Conservation (phyloP, 163 green algal species). For the Picocystis sp. region DNA sequence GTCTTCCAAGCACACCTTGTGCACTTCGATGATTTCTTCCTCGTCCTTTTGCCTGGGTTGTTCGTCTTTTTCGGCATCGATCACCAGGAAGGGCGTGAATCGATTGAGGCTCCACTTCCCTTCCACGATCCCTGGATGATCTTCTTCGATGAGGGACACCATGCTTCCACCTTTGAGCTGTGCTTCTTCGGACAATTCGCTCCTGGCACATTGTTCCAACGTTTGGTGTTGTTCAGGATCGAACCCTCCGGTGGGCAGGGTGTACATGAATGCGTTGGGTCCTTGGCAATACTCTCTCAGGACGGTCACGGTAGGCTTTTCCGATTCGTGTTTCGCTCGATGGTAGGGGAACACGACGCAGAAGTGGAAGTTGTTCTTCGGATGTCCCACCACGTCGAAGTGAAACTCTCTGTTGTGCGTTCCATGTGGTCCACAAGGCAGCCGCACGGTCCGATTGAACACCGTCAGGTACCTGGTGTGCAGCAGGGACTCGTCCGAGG, state of each 20-base stretch:
- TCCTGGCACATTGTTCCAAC: conserved; percentile 31
- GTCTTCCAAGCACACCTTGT: conserved; percentile 25
- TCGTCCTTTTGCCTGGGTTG: conserved; percentile 28
- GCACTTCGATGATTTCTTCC: conserved; percentile 41
- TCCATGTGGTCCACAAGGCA: too few relatives aligned
- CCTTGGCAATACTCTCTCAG: conserved; percentile 46
- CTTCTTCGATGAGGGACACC: conserved; percentile 33
- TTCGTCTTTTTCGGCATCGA: conserved; percentile 34
- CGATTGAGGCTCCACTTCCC: conserved; percentile 83
- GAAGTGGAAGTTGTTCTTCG: conserved; percentile 41
- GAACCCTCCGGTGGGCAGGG: conserved; percentile 51
- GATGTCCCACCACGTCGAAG: conserved; percentile 62
- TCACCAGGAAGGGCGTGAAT: conserved; percentile 60
- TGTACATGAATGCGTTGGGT: conserved; percentile 44
- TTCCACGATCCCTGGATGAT: conserved; percentile 52
- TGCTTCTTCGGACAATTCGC: conserved; percentile 67
- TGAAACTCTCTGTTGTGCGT: conserved; percentile 18
- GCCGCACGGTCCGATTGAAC: too few relatives aligned
- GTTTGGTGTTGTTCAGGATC: conserved; percentile 33
- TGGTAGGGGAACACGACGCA: conserved; percentile 55
- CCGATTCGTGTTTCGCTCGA: neutral
- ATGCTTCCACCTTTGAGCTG: conserved; percentile 41
- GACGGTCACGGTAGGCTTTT: conserved; percentile 24
- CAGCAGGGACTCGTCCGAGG: too few relatives aligned
- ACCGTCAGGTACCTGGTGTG: too few relatives aligned